These are phyloP conservation scores for carrot (Daucus carota) DNA, from an alignment of 129 eudicot species.

Conservation along the genomic window DNA sequence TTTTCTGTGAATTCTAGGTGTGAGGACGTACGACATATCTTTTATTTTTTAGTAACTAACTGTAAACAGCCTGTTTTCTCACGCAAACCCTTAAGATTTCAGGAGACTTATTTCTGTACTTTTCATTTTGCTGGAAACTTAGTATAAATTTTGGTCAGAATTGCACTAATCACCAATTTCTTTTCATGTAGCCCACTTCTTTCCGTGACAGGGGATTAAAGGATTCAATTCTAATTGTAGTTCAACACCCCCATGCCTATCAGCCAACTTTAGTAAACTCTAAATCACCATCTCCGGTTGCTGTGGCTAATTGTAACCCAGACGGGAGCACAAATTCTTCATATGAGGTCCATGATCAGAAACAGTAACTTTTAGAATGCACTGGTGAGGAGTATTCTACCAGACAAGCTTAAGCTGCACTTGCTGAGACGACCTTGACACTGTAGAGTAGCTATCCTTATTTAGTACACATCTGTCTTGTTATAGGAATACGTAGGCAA, in stretches of 20 bases:
- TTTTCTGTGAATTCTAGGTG: not conserved
- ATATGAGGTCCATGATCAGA: not conserved
- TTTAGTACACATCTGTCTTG: conserved; percentile 4
- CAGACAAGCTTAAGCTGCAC: not conserved
- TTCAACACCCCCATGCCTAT: conserved; percentile 71
- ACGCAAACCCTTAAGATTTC: not conserved
- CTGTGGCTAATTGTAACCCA: conserved; percentile 16
- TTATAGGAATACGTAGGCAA: not conserved
- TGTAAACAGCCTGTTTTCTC: not conserved
- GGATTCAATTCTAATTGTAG: conserved; percentile 63
- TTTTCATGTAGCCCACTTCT: conserved; percentile 58
- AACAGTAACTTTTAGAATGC: conserved; percentile 3
- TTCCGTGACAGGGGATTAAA: conserved; percentile 34
- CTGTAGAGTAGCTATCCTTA: not conserved
- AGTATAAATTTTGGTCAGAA: not conserved
- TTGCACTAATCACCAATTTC: not conserved
- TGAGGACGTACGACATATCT: not conserved
- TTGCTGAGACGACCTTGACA: not conserved
- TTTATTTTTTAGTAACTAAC: not conserved
- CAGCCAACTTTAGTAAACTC: conserved; percentile 22
- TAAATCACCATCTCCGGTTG: conserved; percentile 15
- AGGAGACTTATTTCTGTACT: not conserved
- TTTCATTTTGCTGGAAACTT: not conserved
- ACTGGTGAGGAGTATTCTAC: not conserved
- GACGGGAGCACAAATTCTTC: not conserved